Percentiles rank a stretch among this genome's conserved stretches.
These are phyloP conservation scores for Musa troglodytarum DNA, from an alignment of 176 grass and related monocot species.

Conservation along the genomic window DNA sequence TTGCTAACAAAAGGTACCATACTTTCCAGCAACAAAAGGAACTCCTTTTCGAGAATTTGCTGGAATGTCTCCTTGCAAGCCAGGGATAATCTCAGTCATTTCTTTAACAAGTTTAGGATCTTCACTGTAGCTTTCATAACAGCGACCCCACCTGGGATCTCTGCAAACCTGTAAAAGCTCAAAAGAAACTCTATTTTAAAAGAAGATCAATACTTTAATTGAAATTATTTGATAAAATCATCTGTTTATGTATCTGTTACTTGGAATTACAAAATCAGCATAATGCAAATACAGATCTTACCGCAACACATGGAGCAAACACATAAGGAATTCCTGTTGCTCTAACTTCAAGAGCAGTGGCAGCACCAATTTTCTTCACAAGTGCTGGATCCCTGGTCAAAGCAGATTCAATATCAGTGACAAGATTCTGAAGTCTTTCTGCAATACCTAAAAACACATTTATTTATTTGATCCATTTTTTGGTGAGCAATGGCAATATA, in stretches of 20 bases:
- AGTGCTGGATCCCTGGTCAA: conserved; percentile 1
- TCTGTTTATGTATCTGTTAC: no score
- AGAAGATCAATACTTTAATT: no score
- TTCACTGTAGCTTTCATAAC: conserved; percentile 6
- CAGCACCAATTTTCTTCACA: conserved; percentile 9
- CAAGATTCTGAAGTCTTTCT: no score
- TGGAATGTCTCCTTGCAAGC: conserved; percentile 1
- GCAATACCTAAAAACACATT: no score
- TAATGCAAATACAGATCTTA: background rate
- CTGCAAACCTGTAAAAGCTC: background rate
- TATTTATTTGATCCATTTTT: background rate
- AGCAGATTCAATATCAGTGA: background rate
- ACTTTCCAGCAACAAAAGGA: conserved; percentile 10
- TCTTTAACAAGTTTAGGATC: background rate
- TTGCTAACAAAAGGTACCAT: background rate
- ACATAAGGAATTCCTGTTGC: conserved; percentile 5
- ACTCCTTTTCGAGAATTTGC: background rate
- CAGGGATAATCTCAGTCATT: background rate
- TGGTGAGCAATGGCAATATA: background rate
- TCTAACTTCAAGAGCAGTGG: conserved; percentile 14
- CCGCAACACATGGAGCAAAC: conserved; percentile 8
- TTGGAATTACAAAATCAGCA: background rate
- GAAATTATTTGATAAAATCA: no score
- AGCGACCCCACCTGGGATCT: conserved; percentile 7
- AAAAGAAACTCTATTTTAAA: no score